A percentile compares a stretch with the other conserved stretches of the same genome.
These are phyloP conservation scores for Gaeumannomyces tritici DNA, from an alignment of 2,329 filamentous ascomycete genomes.

Conservation along the genomic window DNA sequence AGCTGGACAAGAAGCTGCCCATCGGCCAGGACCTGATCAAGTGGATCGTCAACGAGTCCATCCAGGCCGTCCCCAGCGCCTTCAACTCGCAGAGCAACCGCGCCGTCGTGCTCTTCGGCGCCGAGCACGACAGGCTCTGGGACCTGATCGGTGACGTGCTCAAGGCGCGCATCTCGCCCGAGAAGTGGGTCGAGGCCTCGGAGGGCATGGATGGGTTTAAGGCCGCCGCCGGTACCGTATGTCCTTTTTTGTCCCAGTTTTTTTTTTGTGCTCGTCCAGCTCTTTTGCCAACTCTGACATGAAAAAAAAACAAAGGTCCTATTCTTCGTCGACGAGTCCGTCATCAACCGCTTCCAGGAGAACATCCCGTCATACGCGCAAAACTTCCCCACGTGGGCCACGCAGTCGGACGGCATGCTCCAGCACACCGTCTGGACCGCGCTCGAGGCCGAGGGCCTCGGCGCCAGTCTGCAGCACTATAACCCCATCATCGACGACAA, in stretches of 20 bases:
- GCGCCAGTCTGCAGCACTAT: conserved; percentile 60
- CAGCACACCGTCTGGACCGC: conserved; percentile 56
- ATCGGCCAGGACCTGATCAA: conserved; percentile 34
- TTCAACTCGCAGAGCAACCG: conserved; percentile 63
- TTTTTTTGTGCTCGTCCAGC: no score
- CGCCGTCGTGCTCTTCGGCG: conserved; percentile 51
- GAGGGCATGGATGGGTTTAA: conserved; percentile 27
- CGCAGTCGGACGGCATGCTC: conserved; percentile 58
- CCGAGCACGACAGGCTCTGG: conserved; percentile 59
- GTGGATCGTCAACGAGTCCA: conserved; percentile 19
- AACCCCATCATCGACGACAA: conserved; percentile 53
- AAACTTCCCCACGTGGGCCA: conserved; percentile 51
- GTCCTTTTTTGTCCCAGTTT: neutral
- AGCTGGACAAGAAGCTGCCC: conserved; percentile 30
- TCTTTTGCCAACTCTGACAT: neutral
- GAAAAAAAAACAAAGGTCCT: conserved; percentile 37
- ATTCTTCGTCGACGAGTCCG: conserved; percentile 55
- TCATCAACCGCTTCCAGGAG: conserved; percentile 29
- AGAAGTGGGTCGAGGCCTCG: neutral
- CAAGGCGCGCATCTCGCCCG: conserved; percentile 33
- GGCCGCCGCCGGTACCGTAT: conserved; percentile 44
- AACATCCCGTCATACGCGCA: conserved; percentile 36
- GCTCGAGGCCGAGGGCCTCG: conserved; percentile 53
- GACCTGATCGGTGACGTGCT: conserved; percentile 45
- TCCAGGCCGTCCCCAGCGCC: conserved; percentile 38